Evolutionary conservation across 2,329 filamentous ascomycete species (phyloP).

Genomic region (Knoxdaviesia capensis): DNA sequence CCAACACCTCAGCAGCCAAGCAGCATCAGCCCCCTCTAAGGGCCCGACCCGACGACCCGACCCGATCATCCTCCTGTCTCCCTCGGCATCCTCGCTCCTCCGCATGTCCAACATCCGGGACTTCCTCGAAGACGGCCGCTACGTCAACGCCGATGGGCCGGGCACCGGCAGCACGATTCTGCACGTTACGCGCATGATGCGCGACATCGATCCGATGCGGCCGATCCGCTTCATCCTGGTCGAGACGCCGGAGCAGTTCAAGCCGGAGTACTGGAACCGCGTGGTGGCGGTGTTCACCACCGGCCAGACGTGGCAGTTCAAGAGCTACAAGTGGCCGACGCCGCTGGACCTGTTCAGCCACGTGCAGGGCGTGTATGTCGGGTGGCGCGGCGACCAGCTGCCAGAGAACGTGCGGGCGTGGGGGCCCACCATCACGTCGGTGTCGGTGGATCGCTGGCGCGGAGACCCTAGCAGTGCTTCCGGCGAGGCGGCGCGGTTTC

Average conservation of each 20-base stretch:
- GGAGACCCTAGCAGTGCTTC: conserved; percentile 12
- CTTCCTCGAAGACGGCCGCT: conserved; percentile 74
- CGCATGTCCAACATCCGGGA: conserved; percentile 91
- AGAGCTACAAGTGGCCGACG: conserved; percentile 88
- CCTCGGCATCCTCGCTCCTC: conserved; percentile 82
- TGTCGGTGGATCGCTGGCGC: conserved; percentile 66
- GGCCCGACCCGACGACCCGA: conserved; percentile 33
- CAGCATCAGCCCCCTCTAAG: conserved; percentile 23
- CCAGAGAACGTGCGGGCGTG: conserved; percentile 65
- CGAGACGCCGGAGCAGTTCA: conserved; percentile 83
- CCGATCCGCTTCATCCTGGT: conserved; percentile 89
- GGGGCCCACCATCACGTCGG: conserved; percentile 49
- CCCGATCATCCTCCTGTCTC: conserved; percentile 92
- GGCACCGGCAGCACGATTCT: conserved; percentile 58
- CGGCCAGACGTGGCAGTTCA: conserved; percentile 96
- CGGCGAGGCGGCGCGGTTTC: conserved; percentile 42
- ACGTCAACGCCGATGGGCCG: conserved; percentile 54
- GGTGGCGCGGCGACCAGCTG: conserved; percentile 68
- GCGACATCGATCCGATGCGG: conserved; percentile 45
- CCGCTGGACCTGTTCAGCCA: conserved; percentile 80
- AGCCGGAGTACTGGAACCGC: conserved; percentile 91
- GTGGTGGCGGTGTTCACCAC: conserved; percentile 96
- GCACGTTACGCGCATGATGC: conserved; percentile 62
- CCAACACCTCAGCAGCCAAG: conserved; percentile 15
- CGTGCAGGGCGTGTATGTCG: conserved; percentile 71